A percentile compares a stretch with the other conserved stretches of the same genome.
phyloP scores from a whole-genome alignment of 768 basidiomycete species.

The Lyophyllum decastes region DNA sequence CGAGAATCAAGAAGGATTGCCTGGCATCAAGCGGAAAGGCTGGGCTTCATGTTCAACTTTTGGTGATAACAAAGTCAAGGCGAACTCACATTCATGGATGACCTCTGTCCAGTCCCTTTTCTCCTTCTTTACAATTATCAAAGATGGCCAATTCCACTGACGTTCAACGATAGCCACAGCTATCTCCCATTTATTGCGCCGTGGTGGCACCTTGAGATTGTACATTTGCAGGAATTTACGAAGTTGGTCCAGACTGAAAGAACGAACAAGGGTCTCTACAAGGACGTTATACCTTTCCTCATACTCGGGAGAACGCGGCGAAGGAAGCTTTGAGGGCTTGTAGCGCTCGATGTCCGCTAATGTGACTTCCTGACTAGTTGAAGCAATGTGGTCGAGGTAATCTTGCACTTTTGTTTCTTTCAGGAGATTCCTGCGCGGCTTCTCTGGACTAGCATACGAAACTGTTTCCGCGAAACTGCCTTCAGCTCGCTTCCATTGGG shows the following conservation, averaged over 20 bases:
- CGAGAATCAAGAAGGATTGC: slow-evolving; percentile 71
- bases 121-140: slow-evolving; percentile 51
- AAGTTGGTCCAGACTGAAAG: slow-evolving; percentile 68
- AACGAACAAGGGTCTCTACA: slow-evolving; percentile 52
- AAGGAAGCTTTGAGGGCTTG: slow-evolving; percentile 42
- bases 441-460: not conserved
- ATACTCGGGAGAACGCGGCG: slow-evolving; percentile 46
- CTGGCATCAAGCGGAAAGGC: slow-evolving; percentile 58
- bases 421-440: slow-evolving; percentile 27
- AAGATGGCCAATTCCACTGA: slow-evolving; percentile 70
- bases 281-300: slow-evolving; percentile 53
- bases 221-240: slow-evolving; percentile 53
- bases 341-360: slow-evolving; percentile 64
- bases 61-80: not conserved
- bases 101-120: slow-evolving; percentile 52
- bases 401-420: slow-evolving; percentile 51
- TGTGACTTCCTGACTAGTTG: slow-evolving; percentile 46
- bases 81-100: slow-evolving; percentile 43
- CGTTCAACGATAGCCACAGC: slow-evolving; percentile 60
- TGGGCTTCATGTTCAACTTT: slow-evolving; percentile 25
- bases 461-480: not conserved
- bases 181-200: slow-evolving; percentile 38
- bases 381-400: slow-evolving; percentile 56
- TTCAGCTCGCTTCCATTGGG: not conserved
- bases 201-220: slow-evolving; percentile 34